Evolutionary conservation across 768 basidiomycete species (phyloP), one percentile per base, ranked within the genome.

Genomic region (Hypholoma sublateritium): DNA sequence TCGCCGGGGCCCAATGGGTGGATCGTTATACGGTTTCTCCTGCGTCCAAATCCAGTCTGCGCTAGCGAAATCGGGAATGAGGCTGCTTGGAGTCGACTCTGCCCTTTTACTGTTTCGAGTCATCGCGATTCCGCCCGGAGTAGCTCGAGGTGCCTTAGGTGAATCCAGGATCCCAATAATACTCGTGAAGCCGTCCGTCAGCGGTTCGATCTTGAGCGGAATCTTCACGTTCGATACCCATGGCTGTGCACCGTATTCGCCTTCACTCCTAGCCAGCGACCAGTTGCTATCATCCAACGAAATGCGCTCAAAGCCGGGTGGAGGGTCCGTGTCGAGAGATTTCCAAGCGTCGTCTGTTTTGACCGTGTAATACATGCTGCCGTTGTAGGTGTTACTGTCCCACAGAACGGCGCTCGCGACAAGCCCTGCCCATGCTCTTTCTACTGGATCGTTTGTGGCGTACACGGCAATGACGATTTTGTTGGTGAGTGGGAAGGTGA

Each of bases 281-380:
- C 72, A 74, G 19, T 37, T 47, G 45, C 62, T 67, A 51, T 70
- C 72, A 42, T 74, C 68, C 22, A 65, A 71, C 0, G 60, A 63
- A 1, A 65, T 59, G 7, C 62, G 57, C 50, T 71, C 60, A 57
- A 71, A 75, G 7, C 68, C 69, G 3, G 50, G 51, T 3, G 71
- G 65, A 2, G 64, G 62, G 4, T 63, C 59, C 2, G 22, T 48
- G 19, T 32, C 42, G 34, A 62, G 56, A 34, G 58, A 60, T 35
- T 66, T 68, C 74, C 74, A 75, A 3, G 59, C 56, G 13, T 51
- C 57, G 41, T 75, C 72, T 12, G 67, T 72, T 47, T 66, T 64
- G 16, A 74, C 61, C 28, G 60, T 66, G 5, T 69, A 65, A 13
- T 62, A 66, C 9, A 59, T 66, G 1, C 70, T 72, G 22, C 73